Evolutionary conservation across 306 rosid species (phyloP).

Genomic region (Quercus parvula): DNA sequence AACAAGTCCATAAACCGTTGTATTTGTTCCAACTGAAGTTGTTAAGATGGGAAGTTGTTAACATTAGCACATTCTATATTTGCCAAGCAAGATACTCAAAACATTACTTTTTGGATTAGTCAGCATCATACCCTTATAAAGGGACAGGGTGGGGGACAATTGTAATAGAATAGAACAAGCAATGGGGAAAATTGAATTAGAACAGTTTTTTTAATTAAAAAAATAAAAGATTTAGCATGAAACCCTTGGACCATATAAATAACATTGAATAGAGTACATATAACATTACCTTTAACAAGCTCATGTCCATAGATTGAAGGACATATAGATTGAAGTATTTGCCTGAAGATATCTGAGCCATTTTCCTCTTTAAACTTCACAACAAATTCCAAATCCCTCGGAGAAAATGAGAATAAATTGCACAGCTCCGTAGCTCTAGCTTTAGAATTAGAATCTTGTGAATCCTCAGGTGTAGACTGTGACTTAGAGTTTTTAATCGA

Average conservation of each 20-base stretch:
- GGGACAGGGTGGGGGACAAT: slow-evolving; percentile 4
- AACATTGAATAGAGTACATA: not conserved
- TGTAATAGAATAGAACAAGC: not conserved
- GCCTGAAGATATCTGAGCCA: slow-evolving; percentile 79
- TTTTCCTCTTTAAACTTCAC: slow-evolving; percentile 69
- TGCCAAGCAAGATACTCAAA: slow-evolving; percentile 9
- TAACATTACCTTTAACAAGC: slow-evolving; percentile 79
- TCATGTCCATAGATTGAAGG: slow-evolving; percentile 98
- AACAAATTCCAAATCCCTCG: slow-evolving; percentile 85
- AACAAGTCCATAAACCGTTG: not conserved
- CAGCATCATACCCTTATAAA: slow-evolving; percentile 1
- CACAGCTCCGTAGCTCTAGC: slow-evolving; percentile 62
- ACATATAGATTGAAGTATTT: slow-evolving; percentile 87
- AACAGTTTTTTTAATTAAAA: not conserved
- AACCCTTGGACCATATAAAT: slow-evolving; percentile 9
- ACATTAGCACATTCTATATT: slow-evolving; percentile 4
- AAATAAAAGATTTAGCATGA: not conserved
- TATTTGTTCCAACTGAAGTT: not conserved
- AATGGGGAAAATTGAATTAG: not conserved
- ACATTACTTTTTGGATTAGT: slow-evolving; percentile 1
- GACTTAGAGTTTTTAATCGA: slow-evolving; percentile 82
- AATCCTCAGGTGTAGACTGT: slow-evolving; percentile 54
- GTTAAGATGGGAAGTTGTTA: not conserved
- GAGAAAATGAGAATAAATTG: slow-evolving; percentile 76
- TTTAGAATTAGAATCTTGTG: slow-evolving; percentile 54